Evolutionary conservation across 2,329 filamentous ascomycete species (phyloP), one percentile per base, ranked within the genome.

Genomic region (Trichoderma polysporum): DNA sequence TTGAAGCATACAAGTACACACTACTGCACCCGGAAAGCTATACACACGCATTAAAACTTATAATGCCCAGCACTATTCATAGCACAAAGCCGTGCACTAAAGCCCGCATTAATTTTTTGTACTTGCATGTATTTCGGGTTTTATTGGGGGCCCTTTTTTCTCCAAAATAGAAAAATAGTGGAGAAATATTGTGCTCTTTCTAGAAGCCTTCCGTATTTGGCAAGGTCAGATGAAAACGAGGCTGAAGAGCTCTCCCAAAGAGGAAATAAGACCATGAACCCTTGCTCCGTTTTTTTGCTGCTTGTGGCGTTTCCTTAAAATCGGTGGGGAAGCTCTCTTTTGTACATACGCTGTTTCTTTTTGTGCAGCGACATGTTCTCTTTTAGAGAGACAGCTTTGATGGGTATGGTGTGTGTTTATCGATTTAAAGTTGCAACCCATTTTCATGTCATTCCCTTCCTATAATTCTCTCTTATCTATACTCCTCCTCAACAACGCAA

Each of bases 221-320:
- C 7, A 65, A 35, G 31, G 52, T 65, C 52, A 10, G 6, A 33
- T 25, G 22, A 9, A 57, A 45, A 67, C 53, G 66, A 67, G 66
- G 66, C 66, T 67, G 66, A 67, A 61, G 57, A 61, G 37, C 39
- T 39, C 27, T 59, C 47, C 54, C 29, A 37, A 66, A 60, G n/a
- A 66, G 47, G 54, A 45, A 66, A 59, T 4, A n/a, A 61, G 17
- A 52, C 52, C 52, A 65, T 29, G 62, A 57, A 65, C 62, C 64
- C 52, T 35, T 67, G 62, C 58, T 41, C 37, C 60, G 47, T 5
- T 54, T 45, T 41, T 53, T 39, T 53, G n/a, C n/a, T n/a, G n/a
- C 25, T 19, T 63, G 49, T 53, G 49, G 49, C 47, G 60, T 54
- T 31, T 62, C 45, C 58, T 52, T 39, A 25, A 39, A 19, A 31